These are phyloP conservation scores for Daldinia grandis DNA, from an alignment of 495 filamentous ascomycete genomes.

Conservation along the genomic window DNA sequence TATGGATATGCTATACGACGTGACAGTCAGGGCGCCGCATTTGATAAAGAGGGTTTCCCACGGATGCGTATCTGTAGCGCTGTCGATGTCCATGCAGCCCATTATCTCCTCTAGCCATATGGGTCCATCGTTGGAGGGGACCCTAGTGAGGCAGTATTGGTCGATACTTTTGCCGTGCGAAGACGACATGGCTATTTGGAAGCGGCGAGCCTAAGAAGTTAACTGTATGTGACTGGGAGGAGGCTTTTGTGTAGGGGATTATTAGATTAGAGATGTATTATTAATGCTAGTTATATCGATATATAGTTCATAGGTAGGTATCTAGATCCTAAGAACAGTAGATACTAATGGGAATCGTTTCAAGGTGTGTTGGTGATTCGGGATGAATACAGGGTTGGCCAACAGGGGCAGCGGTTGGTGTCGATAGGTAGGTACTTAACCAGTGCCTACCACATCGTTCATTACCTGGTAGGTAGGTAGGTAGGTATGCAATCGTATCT, in stretches of 20 bases:
- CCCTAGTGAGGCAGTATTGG: background rate
- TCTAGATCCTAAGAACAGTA: background rate
- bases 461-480: background rate
- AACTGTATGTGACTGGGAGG: too few species aligned
- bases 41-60: background rate
- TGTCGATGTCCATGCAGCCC: background rate
- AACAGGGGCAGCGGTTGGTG: background rate
- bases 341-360: background rate
- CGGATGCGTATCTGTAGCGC: background rate
- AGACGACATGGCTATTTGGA: background rate
- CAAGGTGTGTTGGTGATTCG: background rate
- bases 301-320: background rate
- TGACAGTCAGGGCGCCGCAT: background rate
- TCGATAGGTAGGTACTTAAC: background rate
- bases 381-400: background rate
- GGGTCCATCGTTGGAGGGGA: background rate
- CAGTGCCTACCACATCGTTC: too few species aligned
- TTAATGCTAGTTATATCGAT: background rate
- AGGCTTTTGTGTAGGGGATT: background rate
- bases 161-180: constrained; percentile 1
- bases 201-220: too few species aligned
- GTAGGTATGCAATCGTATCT: background rate
- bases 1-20: constrained; percentile 7
- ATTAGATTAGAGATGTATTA: background rate
- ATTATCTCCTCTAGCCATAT: background rate